Conservation (phyloP, 2,329 filamentous ascomycete species). For the Penicillium frequentans region DNA sequence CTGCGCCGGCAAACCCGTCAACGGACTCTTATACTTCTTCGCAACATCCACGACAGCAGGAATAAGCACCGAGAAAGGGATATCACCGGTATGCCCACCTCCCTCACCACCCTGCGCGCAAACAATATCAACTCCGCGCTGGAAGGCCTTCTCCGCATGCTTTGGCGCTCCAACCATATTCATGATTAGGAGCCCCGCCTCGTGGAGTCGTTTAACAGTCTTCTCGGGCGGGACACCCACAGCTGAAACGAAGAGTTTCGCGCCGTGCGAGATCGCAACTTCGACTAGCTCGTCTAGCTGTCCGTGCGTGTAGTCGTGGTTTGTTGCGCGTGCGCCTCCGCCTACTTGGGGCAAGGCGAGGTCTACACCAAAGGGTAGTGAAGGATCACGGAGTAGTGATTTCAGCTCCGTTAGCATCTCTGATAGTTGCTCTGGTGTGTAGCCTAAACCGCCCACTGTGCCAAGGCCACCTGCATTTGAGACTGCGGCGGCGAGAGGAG, state of each 20-base stretch:
- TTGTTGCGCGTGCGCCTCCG: conserved; percentile 79
- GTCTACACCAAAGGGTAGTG: conserved; percentile 85
- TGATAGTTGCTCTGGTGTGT: conserved; percentile 73
- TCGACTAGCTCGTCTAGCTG: conserved; percentile 85
- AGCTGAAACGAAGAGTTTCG: conserved; percentile 80
- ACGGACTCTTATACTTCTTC: conserved; percentile 65
- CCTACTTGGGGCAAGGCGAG: conserved; percentile 89
- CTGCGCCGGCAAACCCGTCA: conserved; percentile 70
- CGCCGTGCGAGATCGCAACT: conserved; percentile 81
- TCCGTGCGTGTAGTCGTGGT: conserved; percentile 92
- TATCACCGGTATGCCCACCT: conserved; percentile 87
- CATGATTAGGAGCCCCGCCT: conserved; percentile 81
- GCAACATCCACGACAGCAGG: conserved; percentile 87
- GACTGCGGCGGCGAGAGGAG: conserved; percentile 76
- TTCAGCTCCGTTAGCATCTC: conserved; percentile 84
- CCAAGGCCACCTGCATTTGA: conserved; percentile 84
- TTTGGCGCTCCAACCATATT: conserved; percentile 96
- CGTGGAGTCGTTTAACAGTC: conserved; percentile 75
- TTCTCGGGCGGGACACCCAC: conserved; percentile 78
- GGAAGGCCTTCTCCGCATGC: conserved; percentile 85
- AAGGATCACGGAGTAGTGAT: conserved; percentile 63
- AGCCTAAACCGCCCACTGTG: conserved; percentile 63
- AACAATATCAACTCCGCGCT: conserved; percentile 83
- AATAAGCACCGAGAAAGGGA: conserved; percentile 82
- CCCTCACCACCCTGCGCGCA: conserved; percentile 93